Percentiles rank a stretch among this genome's conserved stretches.
Evolutionary conservation across 352 stramenopile species (phyloP).

Genomic region (Pythium pyrilobum): DNA sequence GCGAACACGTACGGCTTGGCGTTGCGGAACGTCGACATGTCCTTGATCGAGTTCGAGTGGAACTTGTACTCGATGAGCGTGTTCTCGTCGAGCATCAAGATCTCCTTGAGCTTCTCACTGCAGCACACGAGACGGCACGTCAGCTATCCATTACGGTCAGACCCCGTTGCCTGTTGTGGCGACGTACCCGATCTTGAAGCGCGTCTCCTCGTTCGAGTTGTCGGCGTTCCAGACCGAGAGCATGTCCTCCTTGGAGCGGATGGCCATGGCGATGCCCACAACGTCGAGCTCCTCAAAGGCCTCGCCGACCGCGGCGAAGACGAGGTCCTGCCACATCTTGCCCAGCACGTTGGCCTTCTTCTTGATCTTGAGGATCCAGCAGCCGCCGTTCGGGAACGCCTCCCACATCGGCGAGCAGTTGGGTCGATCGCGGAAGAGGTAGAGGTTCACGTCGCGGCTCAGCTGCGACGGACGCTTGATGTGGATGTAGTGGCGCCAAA

Average conservation of each 20-base stretch:
- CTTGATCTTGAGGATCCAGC: slow-evolving; percentile 95
- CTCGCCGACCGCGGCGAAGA: slow-evolving; percentile 90
- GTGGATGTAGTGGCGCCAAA: slow-evolving; percentile 93
- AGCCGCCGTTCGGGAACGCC: slow-evolving; percentile 89
- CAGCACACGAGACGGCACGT: background rate
- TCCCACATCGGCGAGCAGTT: slow-evolving; percentile 91
- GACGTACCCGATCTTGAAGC: slow-evolving; percentile 59
- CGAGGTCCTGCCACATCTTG: slow-evolving; percentile 95
- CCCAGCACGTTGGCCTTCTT: slow-evolving; percentile 92
- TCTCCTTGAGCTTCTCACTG: slow-evolving; percentile 91
- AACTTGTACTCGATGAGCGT: slow-evolving; percentile 96
- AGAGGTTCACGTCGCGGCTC: slow-evolving; percentile 90
- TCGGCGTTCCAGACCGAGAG: slow-evolving; percentile 93
- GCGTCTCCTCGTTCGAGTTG: slow-evolving; percentile 85
- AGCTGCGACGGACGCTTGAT: slow-evolving; percentile 91
- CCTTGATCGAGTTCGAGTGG: slow-evolving; percentile 88
- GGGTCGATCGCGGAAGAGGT: slow-evolving; percentile 88
- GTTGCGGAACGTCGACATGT: slow-evolving; percentile 93
- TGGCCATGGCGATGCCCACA: slow-evolving; percentile 90
- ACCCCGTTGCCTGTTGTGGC: background rate
- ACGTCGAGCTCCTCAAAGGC: slow-evolving; percentile 90
- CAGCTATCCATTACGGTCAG: background rate
- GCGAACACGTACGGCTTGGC: slow-evolving; percentile 91
- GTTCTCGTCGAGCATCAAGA: slow-evolving; percentile 92
- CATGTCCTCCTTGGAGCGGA: slow-evolving; percentile 93